Percentiles rank a stretch among this genome's conserved stretches.
phyloP scores from a whole-genome alignment of 495 filamentous ascomycete genomes.

The Penicillium turbatum region DNA sequence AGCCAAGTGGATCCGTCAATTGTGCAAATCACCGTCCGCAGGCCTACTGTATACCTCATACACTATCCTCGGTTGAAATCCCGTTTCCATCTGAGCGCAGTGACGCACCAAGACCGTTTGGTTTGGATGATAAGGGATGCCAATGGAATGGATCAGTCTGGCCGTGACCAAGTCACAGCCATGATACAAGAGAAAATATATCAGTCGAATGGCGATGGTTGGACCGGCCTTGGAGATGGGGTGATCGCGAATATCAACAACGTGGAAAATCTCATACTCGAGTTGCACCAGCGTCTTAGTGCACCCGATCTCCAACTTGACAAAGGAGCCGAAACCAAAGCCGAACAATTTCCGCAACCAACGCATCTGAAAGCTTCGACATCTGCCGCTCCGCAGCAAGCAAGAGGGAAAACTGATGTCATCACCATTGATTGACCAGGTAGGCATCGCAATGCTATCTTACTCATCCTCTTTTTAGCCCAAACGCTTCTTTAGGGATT shows the following conservation, averaged over 20 bases:
- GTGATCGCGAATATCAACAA: slow-evolving; percentile 36
- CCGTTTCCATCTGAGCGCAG: slow-evolving; percentile 35
- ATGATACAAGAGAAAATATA: slow-evolving; percentile 33
- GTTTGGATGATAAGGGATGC: slow-evolving; percentile 44
- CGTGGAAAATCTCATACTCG: slow-evolving; percentile 39
- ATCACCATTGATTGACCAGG: slow-evolving; percentile 46
- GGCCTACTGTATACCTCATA: slow-evolving; percentile 41
- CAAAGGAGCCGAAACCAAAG: slow-evolving; percentile 4
- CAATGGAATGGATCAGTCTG: slow-evolving; percentile 13
- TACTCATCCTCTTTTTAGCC: background rate
- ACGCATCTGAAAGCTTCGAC: background rate
- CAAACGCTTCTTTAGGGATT: background rate
- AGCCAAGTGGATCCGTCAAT: slow-evolving; percentile 22
- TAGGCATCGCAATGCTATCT: slow-evolving; percentile 15
- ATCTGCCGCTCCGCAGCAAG: slow-evolving; percentile 11
- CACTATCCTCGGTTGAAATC: slow-evolving; percentile 37
- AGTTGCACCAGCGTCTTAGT: slow-evolving; percentile 32
- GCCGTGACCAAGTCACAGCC: slow-evolving; percentile 14
- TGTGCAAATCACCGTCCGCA: slow-evolving; percentile 39
- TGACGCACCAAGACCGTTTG: slow-evolving; percentile 25
- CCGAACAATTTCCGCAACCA: background rate
- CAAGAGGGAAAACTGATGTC: slow-evolving; percentile 24
- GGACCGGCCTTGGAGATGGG: slow-evolving; percentile 47
- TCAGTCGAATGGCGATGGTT: slow-evolving; percentile 44
- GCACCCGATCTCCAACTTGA: slow-evolving; percentile 12